Evolutionary conservation across 495 filamentous ascomycete species (phyloP).

Genomic region (Sporormia fimetaria): DNA sequence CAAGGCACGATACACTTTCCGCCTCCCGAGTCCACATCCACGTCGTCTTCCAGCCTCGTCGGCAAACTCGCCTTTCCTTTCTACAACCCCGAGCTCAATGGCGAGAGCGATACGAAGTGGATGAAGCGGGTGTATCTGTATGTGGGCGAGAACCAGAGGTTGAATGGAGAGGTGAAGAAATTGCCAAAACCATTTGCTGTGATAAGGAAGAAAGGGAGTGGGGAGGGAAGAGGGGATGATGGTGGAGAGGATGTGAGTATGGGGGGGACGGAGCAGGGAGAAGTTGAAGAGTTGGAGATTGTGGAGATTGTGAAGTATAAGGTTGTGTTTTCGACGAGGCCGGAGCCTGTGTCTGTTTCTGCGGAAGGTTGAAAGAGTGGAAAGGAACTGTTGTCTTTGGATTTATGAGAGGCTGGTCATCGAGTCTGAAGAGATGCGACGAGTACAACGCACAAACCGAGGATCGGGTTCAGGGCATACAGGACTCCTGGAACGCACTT

Average conservation of each 20-base stretch:
- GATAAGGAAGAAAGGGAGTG: conserved; percentile 41
- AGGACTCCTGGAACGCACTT: no score
- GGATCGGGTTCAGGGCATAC: no score
- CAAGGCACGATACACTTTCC: conserved; percentile 76
- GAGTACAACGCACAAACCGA: no score
- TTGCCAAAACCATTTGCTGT: conserved; percentile 66
- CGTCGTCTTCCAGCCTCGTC: conserved; percentile 38
- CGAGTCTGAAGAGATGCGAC: no score
- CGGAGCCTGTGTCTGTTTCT: conserved; percentile 61
- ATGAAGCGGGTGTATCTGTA: conserved; percentile 84
- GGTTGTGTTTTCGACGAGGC: conserved; percentile 72
- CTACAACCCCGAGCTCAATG: conserved; percentile 40
- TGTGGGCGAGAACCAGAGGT: conserved; percentile 76
- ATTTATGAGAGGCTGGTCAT: background rate
- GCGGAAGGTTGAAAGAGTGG: conserved; percentile 1
- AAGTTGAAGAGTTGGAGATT: conserved; percentile 50
- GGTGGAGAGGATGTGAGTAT: conserved; percentile 13
- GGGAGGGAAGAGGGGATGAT: conserved; percentile 2
- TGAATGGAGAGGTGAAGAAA: conserved; percentile 85
- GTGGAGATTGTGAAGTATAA: conserved; percentile 84
- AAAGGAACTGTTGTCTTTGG: no score
- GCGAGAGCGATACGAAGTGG: conserved; percentile 49
- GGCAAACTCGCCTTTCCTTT: conserved; percentile 73
- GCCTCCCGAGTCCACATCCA: conserved; percentile 11
- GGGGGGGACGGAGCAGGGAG: conserved; percentile 20